These are phyloP conservation scores for Alternaria ventricosa DNA, from an alignment of 2,329 filamentous ascomycete species.

Conservation along the genomic window DNA sequence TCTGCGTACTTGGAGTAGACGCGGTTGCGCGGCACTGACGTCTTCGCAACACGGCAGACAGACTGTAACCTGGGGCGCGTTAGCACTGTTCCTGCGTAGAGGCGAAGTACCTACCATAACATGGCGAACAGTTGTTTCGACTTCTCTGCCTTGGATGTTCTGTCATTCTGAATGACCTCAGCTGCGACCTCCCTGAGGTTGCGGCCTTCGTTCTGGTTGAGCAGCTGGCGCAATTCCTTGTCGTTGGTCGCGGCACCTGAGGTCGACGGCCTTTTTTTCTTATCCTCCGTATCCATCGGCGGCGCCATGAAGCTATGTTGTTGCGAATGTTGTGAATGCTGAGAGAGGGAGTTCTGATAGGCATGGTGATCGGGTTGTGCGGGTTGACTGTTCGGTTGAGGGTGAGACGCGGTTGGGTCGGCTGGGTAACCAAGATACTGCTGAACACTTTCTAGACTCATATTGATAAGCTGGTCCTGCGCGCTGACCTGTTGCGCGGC, in stretches of 20 bases:
- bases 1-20: conserved; percentile 97
- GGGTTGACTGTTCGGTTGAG: conserved; percentile 26
- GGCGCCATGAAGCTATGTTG: conserved; percentile 36
- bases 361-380: conserved; percentile 37
- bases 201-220: conserved; percentile 71
- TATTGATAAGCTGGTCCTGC: conserved; percentile 39
- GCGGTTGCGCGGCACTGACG: conserved; percentile 87
- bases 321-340: conserved; percentile 30
- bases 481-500: conserved; percentile 46
- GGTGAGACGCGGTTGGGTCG: conserved; percentile 24
- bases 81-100: conserved; percentile 21
- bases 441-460: conserved; percentile 43
- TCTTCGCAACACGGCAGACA: conserved; percentile 74
- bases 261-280: conserved; percentile 63
- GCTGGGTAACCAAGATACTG: conserved; percentile 41
- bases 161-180: conserved; percentile 79
- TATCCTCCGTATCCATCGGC: conserved; percentile 49
- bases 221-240: conserved; percentile 78
- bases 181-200: conserved; percentile 73
- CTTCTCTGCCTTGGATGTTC: conserved; percentile 80
- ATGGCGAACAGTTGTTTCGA: conserved; percentile 87
- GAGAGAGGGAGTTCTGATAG: conserved; percentile 36
- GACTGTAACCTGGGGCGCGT: conserved; percentile 68
- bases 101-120: conserved; percentile 70
- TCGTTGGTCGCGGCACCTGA: conserved; percentile 80